A percentile compares a stretch with the other conserved stretches of the same genome.
Evolutionary conservation across 805 yeast genomes (phyloP).

Genomic region (Saccharomycopsis fibuligera): DNA sequence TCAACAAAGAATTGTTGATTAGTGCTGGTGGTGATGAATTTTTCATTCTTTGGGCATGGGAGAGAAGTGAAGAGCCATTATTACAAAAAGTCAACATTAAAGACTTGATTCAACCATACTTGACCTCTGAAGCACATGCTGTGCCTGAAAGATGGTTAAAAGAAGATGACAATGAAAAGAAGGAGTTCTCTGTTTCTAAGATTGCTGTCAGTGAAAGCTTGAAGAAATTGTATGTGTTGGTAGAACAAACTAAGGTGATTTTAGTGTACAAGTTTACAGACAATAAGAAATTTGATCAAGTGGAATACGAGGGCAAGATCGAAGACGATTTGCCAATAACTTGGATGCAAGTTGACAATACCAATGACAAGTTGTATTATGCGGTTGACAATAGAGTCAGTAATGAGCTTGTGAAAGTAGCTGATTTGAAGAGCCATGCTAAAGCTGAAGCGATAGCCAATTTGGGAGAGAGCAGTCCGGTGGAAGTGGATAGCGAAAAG

Average conservation of each 20-base stretch:
- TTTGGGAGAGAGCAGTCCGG: conserved; percentile 28
- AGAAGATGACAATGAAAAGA: conserved; percentile 27
- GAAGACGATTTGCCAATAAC: conserved; percentile 24
- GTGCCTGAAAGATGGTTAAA: conserved; percentile 62
- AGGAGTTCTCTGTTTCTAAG: conserved; percentile 23
- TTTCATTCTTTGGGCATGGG: conserved; percentile 78
- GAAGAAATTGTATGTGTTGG: conserved; percentile 35
- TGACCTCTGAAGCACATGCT: conserved; percentile 48
- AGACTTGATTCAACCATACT: conserved; percentile 34
- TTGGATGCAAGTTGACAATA: conserved; percentile 25
- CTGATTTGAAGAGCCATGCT: background rate
- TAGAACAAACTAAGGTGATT: conserved; percentile 42
- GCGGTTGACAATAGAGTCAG: conserved; percentile 25
- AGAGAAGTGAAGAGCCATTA: conserved; percentile 37
- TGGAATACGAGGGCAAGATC: conserved; percentile 29
- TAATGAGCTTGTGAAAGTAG: conserved; percentile 12
- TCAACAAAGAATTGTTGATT: conserved; percentile 46
- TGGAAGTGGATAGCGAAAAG: conserved; percentile 31
- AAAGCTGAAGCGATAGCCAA: conserved; percentile 16
- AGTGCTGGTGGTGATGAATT: conserved; percentile 91
- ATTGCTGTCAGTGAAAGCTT: conserved; percentile 28
- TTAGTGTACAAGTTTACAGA: conserved; percentile 32
- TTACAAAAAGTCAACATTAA: conserved; percentile 45
- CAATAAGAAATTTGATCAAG: conserved; percentile 28
- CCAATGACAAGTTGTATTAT: conserved; percentile 23